Percentiles rank a stretch among this genome's conserved stretches.
Conservation (phyloP, 2,329 filamentous ascomycete species). For the Colletotrichum eremochloae region DNA sequence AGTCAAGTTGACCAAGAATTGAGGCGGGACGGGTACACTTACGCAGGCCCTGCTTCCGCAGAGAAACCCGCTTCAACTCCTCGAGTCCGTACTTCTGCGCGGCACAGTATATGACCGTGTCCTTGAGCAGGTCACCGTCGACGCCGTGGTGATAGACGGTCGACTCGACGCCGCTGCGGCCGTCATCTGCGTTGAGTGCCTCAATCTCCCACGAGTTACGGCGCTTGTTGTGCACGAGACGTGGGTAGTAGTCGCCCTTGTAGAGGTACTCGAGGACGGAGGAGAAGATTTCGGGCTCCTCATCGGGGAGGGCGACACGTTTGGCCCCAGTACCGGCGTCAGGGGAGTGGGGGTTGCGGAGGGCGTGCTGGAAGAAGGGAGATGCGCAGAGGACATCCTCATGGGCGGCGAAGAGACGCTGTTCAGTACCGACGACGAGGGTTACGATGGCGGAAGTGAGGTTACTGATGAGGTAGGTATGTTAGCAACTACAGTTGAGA, state of each 20-base stretch:
- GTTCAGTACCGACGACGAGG: conserved; percentile 82
- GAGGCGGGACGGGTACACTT: conserved; percentile 49
- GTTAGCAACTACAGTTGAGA: neutral
- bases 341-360: conserved; percentile 74
- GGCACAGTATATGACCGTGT: conserved; percentile 92
- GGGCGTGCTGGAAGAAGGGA: conserved; percentile 80
- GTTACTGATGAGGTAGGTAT: conserved; percentile 56
- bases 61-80: conserved; percentile 85
- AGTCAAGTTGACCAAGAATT: conserved; percentile 4
- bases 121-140: conserved; percentile 81
- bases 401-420: conserved; percentile 91
- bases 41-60: conserved; percentile 91
- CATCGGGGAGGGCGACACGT: conserved; percentile 83
- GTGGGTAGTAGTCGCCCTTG: conserved; percentile 93
- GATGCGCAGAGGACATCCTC: conserved; percentile 85
- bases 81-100: conserved; percentile 87
- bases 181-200: conserved; percentile 62
- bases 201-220: conserved; percentile 88
- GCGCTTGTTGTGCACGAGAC: conserved; percentile 84
- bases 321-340: conserved; percentile 65
- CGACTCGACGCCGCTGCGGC: conserved; percentile 66
- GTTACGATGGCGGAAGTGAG: conserved; percentile 81
- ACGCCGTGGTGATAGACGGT: conserved; percentile 77
- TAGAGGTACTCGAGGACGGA: conserved; percentile 92
- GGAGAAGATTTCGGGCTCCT: conserved; percentile 92